Conservation (phyloP, 179 eudicot genomes). For the Silene vulgaris region DNA sequence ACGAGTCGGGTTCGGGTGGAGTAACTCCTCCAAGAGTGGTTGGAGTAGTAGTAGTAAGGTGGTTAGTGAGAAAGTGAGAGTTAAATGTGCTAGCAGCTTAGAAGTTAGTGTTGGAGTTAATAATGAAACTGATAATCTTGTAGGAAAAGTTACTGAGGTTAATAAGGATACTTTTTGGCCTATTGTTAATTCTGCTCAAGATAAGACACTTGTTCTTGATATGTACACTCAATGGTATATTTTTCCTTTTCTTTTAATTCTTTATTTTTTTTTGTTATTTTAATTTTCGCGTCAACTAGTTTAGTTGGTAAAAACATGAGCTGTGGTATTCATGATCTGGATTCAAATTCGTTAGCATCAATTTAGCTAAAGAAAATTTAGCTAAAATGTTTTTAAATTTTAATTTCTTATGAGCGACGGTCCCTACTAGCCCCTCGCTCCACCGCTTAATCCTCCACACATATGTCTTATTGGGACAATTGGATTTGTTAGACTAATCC, state of each 20-base stretch:
- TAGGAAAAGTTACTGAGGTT: conserved; percentile 84
- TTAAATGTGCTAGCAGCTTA: conserved; percentile 27
- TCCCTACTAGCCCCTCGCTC: too few species aligned
- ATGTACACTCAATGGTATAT: conserved; percentile 56
- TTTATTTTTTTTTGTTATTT: not conserved
- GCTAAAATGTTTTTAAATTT: too few species aligned
- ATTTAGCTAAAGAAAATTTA: too few species aligned
- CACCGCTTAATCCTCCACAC: too few species aligned
- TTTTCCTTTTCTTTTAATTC: not conserved
- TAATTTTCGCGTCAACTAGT: too few species aligned
- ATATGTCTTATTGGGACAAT: too few species aligned
- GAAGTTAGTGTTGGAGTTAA: conserved; percentile 40
- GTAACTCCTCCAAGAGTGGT: conserved; percentile 1
- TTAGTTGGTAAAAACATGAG: too few species aligned
- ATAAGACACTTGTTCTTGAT: conserved; percentile 61
- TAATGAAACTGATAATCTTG: conserved; percentile 30
- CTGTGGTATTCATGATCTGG: too few species aligned
- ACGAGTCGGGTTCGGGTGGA: conserved; percentile 4
- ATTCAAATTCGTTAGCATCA: too few species aligned
- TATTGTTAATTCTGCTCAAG: conserved; percentile 65
- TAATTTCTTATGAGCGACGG: too few species aligned
- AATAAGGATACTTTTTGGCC: conserved; percentile 88
- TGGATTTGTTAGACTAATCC: too few species aligned
- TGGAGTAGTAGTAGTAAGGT: conserved; percentile 8
- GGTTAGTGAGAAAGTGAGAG: conserved; percentile 20